Base-by-base conservation (phyloP, 495 filamentous ascomycete genomes). In the Monascus purpureus region DNA sequence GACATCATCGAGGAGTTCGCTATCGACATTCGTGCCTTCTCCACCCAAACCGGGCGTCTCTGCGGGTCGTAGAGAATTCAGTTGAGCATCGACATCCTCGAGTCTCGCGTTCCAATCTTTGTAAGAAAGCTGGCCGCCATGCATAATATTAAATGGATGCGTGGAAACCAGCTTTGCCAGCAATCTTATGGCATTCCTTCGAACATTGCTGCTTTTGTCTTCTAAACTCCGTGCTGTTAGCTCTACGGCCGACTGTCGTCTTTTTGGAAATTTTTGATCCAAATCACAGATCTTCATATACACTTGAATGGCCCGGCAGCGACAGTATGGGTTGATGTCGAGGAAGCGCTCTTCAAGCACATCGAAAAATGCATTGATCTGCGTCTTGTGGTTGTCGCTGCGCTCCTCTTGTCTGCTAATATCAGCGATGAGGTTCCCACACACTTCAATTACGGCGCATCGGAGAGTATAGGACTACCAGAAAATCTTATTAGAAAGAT, bases 191-290 rank as follows among this genome's bases (percentile, higher is more conserved):
- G 92, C 86, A 49, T 96, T 95, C 24, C 85, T 75, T 40, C 90
- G 68, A 13, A 96, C 90, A 49, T 96, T 88, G 51, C 92, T 96
- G 53, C 90, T 96, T 61, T 93, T 99, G 58, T 99, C 90, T 52
- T 93, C 82, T 14, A 99, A 63, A 47, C 87, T 94, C 41, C 80
- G 69, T 24, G 81, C 73, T 5, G 90, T 86, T 8, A 95, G 59
- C 44, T 92, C 82, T 11, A 92, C 80, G 1, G 75, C 85, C 37
- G 68, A 73, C 53, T 94, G 87, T 38, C 90, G 67, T 23, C 86
- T 71, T 59, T 95, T 94, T 12, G 83, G 84, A 47, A 90, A 95
- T 47, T 96, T 99, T 30, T 83, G 81, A 27, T 93, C 82, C 17
- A 97, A 65, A 17, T 93, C 83, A 43, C 86, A 94, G 2, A 99